These are phyloP conservation scores for Neurospora sp. DNA, from an alignment of 495 filamentous ascomycete species.

Conservation along the genomic window DNA sequence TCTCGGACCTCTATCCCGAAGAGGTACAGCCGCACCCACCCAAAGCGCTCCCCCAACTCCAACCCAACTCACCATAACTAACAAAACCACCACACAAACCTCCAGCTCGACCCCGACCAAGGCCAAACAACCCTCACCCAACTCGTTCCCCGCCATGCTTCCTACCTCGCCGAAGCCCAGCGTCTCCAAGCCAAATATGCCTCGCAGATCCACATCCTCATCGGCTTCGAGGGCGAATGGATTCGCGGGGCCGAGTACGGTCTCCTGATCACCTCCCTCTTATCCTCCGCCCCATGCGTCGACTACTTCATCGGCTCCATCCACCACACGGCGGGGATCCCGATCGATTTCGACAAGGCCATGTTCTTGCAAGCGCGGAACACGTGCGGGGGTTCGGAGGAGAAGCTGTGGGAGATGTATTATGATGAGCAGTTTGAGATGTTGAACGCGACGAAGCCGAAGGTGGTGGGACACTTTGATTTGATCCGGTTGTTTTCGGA, in stretches of 20 bases:
- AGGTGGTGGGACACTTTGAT: conserved; percentile 89
- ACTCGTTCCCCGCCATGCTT: conserved; percentile 49
- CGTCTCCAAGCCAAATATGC: conserved; percentile 63
- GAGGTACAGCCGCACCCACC: conserved; percentile 46
- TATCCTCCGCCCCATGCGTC: conserved; percentile 46
- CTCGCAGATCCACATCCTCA: conserved; percentile 62
- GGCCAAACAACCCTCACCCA: conserved; percentile 25
- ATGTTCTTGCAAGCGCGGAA: conserved; percentile 39
- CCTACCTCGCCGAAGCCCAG: conserved; percentile 60
- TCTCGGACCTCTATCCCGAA: conserved; percentile 82
- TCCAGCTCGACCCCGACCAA: conserved; percentile 24
- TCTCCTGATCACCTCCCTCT: conserved; percentile 44
- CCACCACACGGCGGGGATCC: conserved; percentile 75
- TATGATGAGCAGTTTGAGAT: conserved; percentile 81
- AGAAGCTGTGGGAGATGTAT: conserved; percentile 64
- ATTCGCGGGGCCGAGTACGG: conserved; percentile 56
- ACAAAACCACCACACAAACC: conserved; percentile 1
- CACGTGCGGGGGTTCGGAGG: conserved; percentile 42
- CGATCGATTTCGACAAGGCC: conserved; percentile 74
- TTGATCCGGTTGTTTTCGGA: conserved; percentile 72
- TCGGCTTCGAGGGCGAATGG: conserved; percentile 91
- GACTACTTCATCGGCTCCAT: conserved; percentile 89
- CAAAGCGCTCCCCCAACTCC: background rate
- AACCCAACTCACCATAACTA: conserved; percentile 8
- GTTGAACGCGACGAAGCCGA: conserved; percentile 61